These are phyloP conservation scores for Botrytis tulipae DNA, from an alignment of 2,329 filamentous ascomycete genomes.

Conservation along the genomic window DNA sequence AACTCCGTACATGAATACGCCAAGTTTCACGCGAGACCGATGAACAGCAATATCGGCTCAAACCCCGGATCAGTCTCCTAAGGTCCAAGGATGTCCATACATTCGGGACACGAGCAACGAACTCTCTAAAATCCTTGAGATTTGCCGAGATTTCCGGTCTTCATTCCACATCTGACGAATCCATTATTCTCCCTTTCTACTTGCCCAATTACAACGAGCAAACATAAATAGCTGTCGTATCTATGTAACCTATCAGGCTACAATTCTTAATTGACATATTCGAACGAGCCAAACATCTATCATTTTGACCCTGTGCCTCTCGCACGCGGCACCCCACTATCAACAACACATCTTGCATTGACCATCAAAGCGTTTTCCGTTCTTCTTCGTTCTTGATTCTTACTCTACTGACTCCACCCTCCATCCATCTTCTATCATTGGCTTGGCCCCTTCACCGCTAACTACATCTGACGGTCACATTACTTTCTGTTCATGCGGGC, in stretches of 20 bases:
- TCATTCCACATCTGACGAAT: constrained; percentile 15
- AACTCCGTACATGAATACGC: neutral
- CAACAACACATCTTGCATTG: constrained; percentile 33
- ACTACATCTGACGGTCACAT: constrained; percentile 30
- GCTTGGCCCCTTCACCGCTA: constrained; percentile 27
- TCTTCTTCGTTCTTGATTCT: constrained; percentile 4
- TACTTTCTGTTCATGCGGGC: constrained; percentile 33
- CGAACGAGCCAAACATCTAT: neutral
- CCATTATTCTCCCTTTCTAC: neutral
- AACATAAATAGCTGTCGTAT: neutral
- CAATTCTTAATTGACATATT: neutral
- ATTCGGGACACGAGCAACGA: constrained; percentile 13
- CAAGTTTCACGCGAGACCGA: neutral
- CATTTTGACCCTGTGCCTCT: neutral
- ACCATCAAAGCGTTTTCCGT: constrained; percentile 16
- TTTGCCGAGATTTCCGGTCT: neutral
- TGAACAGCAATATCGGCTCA: constrained; percentile 4
- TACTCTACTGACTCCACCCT: neutral
- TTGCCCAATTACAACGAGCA: neutral
- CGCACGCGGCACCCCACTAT: constrained; percentile 16
- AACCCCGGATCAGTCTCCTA: neutral
- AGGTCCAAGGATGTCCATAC: constrained; percentile 14
- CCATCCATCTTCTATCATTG: constrained; percentile 3
- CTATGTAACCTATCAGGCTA: neutral
- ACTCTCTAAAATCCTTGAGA: neutral